Evolutionary conservation across 352 stramenopile genomes (phyloP).

Genomic region (Phytophthora macrochlamydospora): DNA sequence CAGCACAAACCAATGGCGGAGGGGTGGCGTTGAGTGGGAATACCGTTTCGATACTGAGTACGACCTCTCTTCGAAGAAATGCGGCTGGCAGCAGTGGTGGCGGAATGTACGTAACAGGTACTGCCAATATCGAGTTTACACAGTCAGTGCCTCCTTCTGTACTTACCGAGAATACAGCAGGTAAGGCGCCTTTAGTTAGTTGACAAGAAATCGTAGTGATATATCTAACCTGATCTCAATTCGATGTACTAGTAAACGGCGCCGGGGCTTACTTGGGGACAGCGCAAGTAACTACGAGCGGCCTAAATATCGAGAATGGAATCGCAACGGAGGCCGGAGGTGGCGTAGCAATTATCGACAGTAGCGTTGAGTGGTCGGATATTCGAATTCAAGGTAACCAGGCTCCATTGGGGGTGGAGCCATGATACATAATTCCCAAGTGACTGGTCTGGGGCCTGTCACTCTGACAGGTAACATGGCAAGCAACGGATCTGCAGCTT

Average conservation of each 20-base stretch:
- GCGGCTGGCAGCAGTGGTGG: constrained; percentile 14
- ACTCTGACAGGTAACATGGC: constrained; percentile 19
- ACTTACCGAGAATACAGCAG: constrained; percentile 28
- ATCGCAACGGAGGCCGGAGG: constrained; percentile 19
- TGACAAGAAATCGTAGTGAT: neutral
- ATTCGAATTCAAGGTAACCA: constrained; percentile 24
- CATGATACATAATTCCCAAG: constrained; percentile 10
- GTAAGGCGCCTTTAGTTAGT: constrained; percentile 14
- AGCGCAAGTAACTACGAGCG: constrained; percentile 13
- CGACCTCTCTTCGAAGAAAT: constrained; percentile 20
- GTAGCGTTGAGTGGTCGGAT: constrained; percentile 16
- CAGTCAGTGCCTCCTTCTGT: constrained; percentile 10
- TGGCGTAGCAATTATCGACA: constrained; percentile 28
- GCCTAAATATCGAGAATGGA: constrained; percentile 16
- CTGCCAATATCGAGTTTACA: constrained; percentile 2
- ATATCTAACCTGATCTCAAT: neutral
- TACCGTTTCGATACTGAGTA: constrained; percentile 1
- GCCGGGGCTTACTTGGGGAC: constrained; percentile 35
- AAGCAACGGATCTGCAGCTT: constrained; percentile 19
- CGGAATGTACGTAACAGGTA: constrained; percentile 21
- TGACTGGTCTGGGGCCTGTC: constrained; percentile 15
- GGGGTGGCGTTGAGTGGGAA: constrained; percentile 18
- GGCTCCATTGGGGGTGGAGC: constrained; percentile 31
- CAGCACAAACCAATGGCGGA: constrained; percentile 13
- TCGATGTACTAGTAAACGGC: constrained; percentile 20